These are phyloP conservation scores for Geotrichum europaeum DNA, from an alignment of 1,139 yeast genomes.

Conservation along the genomic window DNA sequence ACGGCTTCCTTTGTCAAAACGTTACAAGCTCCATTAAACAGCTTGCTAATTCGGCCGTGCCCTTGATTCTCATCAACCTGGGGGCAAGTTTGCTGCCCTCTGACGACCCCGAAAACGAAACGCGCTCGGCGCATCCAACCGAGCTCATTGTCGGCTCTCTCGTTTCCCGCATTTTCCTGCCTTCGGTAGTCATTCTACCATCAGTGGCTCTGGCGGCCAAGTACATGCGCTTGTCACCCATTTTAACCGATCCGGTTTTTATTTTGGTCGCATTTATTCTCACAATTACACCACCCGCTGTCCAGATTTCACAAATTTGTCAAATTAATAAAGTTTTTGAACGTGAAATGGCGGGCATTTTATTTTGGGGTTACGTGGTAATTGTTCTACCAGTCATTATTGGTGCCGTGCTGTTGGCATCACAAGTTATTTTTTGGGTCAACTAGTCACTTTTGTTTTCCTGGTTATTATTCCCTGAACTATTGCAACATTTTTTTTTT, in stretches of 20 bases:
- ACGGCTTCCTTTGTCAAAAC: slow-evolving; percentile 69
- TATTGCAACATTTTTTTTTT: not conserved
- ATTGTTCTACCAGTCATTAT: slow-evolving; percentile 74
- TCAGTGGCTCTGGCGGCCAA: slow-evolving; percentile 39
- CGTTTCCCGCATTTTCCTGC: not conserved
- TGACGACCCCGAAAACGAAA: not conserved
- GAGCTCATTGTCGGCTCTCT: not conserved
- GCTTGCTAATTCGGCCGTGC: slow-evolving; percentile 83
- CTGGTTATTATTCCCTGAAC: not conserved
- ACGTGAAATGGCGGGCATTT: slow-evolving; percentile 74
- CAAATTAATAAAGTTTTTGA: slow-evolving; percentile 71
- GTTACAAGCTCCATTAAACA: slow-evolving; percentile 68
- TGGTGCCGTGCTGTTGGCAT: slow-evolving; percentile 60
- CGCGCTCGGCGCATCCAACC: slow-evolving; percentile 26
- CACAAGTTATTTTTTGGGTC: slow-evolving; percentile 55
- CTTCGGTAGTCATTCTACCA: not conserved
- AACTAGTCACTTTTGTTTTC: slow-evolving; percentile 23
- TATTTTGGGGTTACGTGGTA: slow-evolving; percentile 77
- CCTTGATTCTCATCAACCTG: slow-evolving; percentile 57
- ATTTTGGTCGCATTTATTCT: slow-evolving; percentile 66
- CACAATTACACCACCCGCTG: slow-evolving; percentile 77
- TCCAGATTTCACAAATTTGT: slow-evolving; percentile 73
- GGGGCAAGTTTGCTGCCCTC: slow-evolving; percentile 46
- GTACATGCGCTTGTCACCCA: slow-evolving; percentile 40
- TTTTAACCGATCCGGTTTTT: slow-evolving; percentile 76